These are phyloP conservation scores for Leccinum variabile DNA, from an alignment of 1,284 basidiomycete species.

Conservation along the genomic window DNA sequence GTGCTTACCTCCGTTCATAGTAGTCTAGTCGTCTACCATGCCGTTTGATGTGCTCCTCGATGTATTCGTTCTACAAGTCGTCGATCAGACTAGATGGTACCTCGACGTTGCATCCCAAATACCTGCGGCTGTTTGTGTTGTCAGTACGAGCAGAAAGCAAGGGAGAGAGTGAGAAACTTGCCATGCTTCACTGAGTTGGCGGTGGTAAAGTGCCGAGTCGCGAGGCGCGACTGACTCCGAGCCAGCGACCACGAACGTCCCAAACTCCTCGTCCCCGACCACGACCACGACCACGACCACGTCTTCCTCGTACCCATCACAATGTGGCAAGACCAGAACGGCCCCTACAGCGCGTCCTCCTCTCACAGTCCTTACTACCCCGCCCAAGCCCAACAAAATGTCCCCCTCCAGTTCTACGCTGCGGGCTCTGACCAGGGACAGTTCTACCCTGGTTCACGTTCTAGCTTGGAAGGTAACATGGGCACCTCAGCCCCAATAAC, in stretches of 20 bases:
- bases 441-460: constrained; percentile 68
- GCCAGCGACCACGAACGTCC: constrained; percentile 7
- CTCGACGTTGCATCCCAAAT: constrained; percentile 17
- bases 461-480: constrained; percentile 71
- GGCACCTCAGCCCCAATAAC: constrained; percentile 57
- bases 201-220: constrained; percentile 24
- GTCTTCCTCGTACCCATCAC: neutral
- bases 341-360: constrained; percentile 51
- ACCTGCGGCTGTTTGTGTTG: constrained; percentile 64
- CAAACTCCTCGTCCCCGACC: too few species aligned
- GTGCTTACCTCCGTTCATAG: constrained; percentile 76
- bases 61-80: constrained; percentile 76
- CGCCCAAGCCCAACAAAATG: constrained; percentile 46
- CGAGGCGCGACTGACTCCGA: neutral
- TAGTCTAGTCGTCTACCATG: constrained; percentile 86
- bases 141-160: constrained; percentile 21
- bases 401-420: constrained; percentile 76
- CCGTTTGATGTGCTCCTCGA: constrained; percentile 86
- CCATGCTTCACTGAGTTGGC: constrained; percentile 44
- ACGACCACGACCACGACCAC: constrained; percentile 5
- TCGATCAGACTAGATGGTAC: constrained; percentile 14
- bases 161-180: constrained; percentile 35
- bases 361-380: constrained; percentile 61
- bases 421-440: constrained; percentile 49
- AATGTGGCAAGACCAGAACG: constrained; percentile 72